Conservation (phyloP, 257 asterid genomes). For the Fraxinus pennsylvanica region DNA sequence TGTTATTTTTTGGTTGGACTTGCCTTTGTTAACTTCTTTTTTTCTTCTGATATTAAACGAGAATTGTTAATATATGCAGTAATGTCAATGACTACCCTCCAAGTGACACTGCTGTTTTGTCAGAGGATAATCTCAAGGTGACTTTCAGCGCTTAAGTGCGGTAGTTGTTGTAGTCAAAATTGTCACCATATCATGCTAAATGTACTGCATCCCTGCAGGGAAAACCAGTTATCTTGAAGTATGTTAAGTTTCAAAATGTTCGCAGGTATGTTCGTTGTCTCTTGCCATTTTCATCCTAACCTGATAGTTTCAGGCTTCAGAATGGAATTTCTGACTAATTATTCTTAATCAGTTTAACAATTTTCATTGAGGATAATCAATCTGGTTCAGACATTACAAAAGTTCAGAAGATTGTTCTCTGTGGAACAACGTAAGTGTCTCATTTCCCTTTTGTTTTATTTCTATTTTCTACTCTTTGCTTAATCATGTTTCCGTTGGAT, state of each 20-base stretch:
- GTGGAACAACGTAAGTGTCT: slow-evolving; percentile 84
- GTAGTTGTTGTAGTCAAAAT: slow-evolving; percentile 10
- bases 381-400: slow-evolving; percentile 77
- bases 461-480: neutral
- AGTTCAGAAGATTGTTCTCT: slow-evolving; percentile 82
- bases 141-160: slow-evolving; percentile 21
- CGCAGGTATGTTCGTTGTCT: slow-evolving; percentile 55
- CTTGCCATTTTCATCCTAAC: slow-evolving; percentile 1
- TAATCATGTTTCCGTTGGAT: neutral
- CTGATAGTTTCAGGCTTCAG: neutral
- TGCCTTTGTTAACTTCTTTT: neutral
- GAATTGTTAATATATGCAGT: slow-evolving; percentile 39
- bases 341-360: slow-evolving; percentile 64
- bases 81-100: slow-evolving; percentile 78
- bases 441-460: slow-evolving; percentile 17
- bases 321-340: slow-evolving; percentile 21
- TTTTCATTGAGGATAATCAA: slow-evolving; percentile 95
- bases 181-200: slow-evolving; percentile 16
- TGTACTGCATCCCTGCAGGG: slow-evolving; percentile 45
- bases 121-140: slow-evolving; percentile 89
- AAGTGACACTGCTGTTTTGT: slow-evolving; percentile 58
- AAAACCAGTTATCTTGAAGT: slow-evolving; percentile 64
- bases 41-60: neutral
- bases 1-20: neutral
- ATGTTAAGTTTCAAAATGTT: slow-evolving; percentile 84